Conservation (phyloP, 495 filamentous ascomycete species). For the Parmelia sp. region DNA sequence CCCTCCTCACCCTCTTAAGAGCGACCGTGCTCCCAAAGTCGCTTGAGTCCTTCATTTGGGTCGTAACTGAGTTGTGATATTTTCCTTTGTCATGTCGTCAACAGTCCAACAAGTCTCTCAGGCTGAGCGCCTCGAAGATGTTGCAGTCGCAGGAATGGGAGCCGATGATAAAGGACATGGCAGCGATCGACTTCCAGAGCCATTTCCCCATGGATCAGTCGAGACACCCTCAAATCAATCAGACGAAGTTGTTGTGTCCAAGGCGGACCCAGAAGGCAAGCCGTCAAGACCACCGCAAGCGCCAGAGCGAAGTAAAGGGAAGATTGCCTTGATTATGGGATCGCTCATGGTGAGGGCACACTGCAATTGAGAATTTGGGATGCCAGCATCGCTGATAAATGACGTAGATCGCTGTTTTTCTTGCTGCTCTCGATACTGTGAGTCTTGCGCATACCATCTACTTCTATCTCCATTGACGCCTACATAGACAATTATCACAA, state of each 20-base stretch:
- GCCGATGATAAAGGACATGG: background rate
- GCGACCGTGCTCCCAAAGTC: background rate
- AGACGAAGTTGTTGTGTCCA: conserved; percentile 11
- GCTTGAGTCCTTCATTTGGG: no score
- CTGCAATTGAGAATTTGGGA: background rate
- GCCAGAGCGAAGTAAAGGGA: conserved; percentile 42
- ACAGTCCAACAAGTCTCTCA: conserved; percentile 17
- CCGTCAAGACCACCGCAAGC: conserved; percentile 29
- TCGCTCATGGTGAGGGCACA: conserved; percentile 43
- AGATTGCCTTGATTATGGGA: conserved; percentile 44
- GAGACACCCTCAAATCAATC: conserved; percentile 15
- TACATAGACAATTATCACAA: conserved; percentile 46
- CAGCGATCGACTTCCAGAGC: conserved; percentile 8
- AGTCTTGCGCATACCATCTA: conserved; percentile 6
- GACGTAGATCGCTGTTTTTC: conserved; percentile 44
- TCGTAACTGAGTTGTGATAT: background rate
- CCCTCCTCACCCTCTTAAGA: background rate
- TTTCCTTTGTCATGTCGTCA: conserved; percentile 5
- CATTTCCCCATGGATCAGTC: conserved; percentile 7
- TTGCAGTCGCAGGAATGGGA: conserved; percentile 15
- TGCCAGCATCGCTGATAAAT: conserved; percentile 13
- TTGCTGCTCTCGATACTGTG: conserved; percentile 51
- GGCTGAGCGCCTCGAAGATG: conserved; percentile 19
- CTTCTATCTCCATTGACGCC: conserved; percentile 11
- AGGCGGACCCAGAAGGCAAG: conserved; percentile 9